Evolutionary conservation across 1,284 basidiomycete species (phyloP).

Genomic region (Irpex rosettiformis): DNA sequence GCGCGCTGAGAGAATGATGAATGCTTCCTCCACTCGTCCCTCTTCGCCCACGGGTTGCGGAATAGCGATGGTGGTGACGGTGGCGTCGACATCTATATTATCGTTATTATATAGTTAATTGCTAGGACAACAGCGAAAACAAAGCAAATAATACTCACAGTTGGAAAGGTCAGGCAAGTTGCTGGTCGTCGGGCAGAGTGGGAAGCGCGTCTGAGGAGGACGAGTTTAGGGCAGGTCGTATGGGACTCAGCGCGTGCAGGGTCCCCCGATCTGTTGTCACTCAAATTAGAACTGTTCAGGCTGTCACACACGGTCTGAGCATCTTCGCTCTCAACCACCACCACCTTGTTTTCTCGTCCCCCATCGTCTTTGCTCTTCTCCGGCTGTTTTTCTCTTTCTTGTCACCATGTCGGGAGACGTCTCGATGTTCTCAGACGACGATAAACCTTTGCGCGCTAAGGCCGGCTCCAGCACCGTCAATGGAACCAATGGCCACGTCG

Average conservation of each 20-base stretch:
- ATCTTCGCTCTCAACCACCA: constrained; percentile 18
- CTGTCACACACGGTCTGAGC: constrained; percentile 29
- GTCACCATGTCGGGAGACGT: constrained; percentile 42
- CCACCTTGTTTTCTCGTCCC: constrained; percentile 14
- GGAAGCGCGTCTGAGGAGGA: constrained; percentile 31
- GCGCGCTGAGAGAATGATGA: constrained; percentile 82
- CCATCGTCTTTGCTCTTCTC: constrained; percentile 9
- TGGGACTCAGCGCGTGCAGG: constrained; percentile 40
- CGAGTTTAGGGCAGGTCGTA: constrained; percentile 57
- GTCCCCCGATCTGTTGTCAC: constrained; percentile 24
- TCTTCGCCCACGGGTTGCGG: constrained; percentile 92
- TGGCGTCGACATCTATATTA: constrained; percentile 43
- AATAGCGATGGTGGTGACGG: constrained; percentile 58
- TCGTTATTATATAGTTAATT: constrained; percentile 3
- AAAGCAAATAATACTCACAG: constrained; percentile 6
- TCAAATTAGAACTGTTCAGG: constrained; percentile 20
- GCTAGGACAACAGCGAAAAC: constrained; percentile 7
- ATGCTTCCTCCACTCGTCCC: constrained; percentile 90
- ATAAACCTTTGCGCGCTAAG: constrained; percentile 56
- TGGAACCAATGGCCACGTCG: constrained; percentile 29
- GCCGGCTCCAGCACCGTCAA: constrained; percentile 23
- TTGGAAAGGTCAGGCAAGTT: constrained; percentile 1
- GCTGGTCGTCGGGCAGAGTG: constrained; percentile 15
- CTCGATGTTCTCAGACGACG: constrained; percentile 61
- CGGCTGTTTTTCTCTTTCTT: background rate